Evolutionary conservation across 257 asterid genomes (phyloP).

Genomic region (Lycium ferocissimum): DNA sequence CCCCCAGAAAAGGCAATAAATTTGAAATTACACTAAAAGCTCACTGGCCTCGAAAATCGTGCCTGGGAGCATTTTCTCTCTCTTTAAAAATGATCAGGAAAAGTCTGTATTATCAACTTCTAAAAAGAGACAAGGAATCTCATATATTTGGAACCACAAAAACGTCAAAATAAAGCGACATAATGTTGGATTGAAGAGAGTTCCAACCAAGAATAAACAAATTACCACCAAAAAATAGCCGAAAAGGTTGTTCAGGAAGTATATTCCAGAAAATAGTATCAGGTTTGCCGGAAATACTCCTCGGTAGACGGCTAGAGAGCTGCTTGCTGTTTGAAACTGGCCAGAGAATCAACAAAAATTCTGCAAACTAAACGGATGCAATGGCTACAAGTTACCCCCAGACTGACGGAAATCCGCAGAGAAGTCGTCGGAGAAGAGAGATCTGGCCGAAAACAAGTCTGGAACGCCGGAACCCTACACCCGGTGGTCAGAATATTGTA

Average conservation of each 20-base stretch:
- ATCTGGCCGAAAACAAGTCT: neutral
- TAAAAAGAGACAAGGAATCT: neutral
- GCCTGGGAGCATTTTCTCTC: too few relatives aligned
- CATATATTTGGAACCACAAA: neutral
- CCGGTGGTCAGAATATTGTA: neutral
- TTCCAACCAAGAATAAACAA: neutral
- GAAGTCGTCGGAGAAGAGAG: neutral
- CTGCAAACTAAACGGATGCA: conserved; percentile 9
- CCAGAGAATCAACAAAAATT: neutral
- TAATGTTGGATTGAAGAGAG: conserved; percentile 9
- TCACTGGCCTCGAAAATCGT: too few relatives aligned
- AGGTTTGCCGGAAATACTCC: neutral
- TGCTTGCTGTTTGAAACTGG: conserved; percentile 4
- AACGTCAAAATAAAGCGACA: neutral
- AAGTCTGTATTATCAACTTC: too few relatives aligned
- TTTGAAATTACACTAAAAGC: too few relatives aligned
- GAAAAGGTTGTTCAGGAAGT: neutral
- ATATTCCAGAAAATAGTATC: neutral
- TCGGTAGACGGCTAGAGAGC: neutral
- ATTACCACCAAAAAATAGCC: neutral
- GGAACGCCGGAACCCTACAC: neutral
- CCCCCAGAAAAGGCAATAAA: too few relatives aligned
- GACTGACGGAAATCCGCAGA: neutral
- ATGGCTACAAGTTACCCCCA: neutral
- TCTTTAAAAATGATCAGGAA: too few relatives aligned